Percentiles rank a stretch among this genome's conserved stretches.
Conservation (phyloP, 1,139 yeast species). For the Geotrichum macrosporum region DNA sequence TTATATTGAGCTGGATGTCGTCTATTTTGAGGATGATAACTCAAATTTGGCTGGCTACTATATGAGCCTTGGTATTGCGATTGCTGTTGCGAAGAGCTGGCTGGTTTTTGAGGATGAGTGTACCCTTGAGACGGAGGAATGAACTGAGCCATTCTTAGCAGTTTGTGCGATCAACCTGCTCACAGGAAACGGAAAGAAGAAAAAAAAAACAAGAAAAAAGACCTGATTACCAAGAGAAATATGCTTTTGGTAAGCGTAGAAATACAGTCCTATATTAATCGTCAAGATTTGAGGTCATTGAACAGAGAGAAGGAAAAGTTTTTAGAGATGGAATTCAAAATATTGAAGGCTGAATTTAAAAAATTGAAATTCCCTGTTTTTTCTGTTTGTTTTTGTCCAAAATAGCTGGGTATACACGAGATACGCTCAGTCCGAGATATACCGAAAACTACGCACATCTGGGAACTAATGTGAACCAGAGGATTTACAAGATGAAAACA, state of each 20-base stretch:
- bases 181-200: neutral
- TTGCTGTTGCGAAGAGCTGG: conserved; percentile 1
- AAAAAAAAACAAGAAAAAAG: neutral
- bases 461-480: neutral
- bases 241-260: neutral
- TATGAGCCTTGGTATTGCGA: neutral
- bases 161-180: neutral
- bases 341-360: neutral
- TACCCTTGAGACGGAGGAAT: conserved; percentile 1
- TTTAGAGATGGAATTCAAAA: neutral
- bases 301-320: neutral
- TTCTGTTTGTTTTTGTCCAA: conserved; percentile 1
- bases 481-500: no score
- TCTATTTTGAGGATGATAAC: neutral
- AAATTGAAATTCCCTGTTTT: no score
- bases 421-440: neutral
- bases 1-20: neutral
- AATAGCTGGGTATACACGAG: no score
- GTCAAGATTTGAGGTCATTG: neutral
- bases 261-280: neutral
- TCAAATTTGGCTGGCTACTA: neutral
- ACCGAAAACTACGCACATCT: neutral
- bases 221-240: neutral
- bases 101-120: neutral
- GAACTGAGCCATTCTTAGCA: conserved; percentile 1